Percentiles rank a stretch among this genome's conserved stretches.
These are phyloP conservation scores for Geranium rotundifolium DNA, from an alignment of 345 rosid genomes.

Conservation along the genomic window DNA sequence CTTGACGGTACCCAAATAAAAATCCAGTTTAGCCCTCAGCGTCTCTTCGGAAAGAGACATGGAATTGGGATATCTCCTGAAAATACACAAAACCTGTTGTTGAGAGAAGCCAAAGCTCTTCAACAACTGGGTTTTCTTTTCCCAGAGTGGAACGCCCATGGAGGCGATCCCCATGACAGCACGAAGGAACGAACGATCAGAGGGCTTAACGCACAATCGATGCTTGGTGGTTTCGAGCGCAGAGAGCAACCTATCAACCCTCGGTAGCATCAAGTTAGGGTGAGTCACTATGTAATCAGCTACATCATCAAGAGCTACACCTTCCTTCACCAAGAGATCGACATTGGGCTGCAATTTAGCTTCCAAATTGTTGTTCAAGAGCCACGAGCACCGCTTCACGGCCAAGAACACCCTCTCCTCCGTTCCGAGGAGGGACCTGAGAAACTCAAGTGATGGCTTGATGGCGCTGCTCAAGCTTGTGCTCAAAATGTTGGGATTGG, in stretches of 20 bases:
- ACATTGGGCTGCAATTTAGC: conserved; percentile 10
- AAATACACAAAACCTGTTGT: conserved; percentile 12
- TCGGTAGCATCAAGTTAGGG: conserved; percentile 1
- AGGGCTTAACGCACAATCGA: conserved; percentile 4
- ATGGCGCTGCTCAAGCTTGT: conserved; percentile 1
- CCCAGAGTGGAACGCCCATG: conserved; percentile 8
- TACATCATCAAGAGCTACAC: conserved; percentile 6
- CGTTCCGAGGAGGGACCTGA: conserved; percentile 6
- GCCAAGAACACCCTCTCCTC: conserved; percentile 5
- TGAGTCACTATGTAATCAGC: background rate
- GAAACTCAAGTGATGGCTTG: conserved; percentile 12
- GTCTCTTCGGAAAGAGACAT: conserved; percentile 12
- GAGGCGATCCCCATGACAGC: conserved; percentile 9
- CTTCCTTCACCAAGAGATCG: conserved; percentile 12
- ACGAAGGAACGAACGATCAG: conserved; percentile 5
- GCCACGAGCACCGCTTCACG: conserved; percentile 11
- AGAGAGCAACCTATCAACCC: conserved; percentile 5
- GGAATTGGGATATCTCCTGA: conserved; percentile 8
- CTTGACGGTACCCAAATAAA: conserved; percentile 10
- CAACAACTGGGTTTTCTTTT: conserved; percentile 12
- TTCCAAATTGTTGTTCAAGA: conserved; percentile 3
- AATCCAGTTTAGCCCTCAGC: conserved; percentile 8
- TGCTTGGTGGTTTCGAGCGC: conserved; percentile 6
- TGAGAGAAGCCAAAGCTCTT: conserved; percentile 21
- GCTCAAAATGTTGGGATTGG: conserved; percentile 5